phyloP scores from a whole-genome alignment of 2,329 filamentous ascomycete species.

The Penicillium sp. region DNA sequence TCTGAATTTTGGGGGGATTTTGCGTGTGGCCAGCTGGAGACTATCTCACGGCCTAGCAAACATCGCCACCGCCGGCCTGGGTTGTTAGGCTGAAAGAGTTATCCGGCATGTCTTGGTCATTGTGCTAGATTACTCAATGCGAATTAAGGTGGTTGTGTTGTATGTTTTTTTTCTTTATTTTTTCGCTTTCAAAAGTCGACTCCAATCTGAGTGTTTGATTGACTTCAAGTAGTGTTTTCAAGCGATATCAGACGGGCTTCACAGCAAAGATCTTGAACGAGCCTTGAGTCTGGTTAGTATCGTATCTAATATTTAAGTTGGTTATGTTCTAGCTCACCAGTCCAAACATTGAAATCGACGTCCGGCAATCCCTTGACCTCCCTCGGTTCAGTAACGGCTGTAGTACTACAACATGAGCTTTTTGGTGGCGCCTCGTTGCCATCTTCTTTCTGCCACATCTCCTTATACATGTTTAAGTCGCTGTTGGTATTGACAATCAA shows the following conservation, averaged over 20 bases:
- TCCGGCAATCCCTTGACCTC: slow-evolving; percentile 3
- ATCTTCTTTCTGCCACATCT: slow-evolving; percentile 10
- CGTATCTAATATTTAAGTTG: not conserved
- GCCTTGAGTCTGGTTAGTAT: not conserved
- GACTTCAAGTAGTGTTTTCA: not conserved
- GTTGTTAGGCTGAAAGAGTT: too few relatives aligned
- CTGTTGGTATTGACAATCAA: slow-evolving; percentile 15
- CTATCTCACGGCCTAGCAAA: too few relatives aligned
- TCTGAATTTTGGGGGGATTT: too few relatives aligned
- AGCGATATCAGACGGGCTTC: not conserved
- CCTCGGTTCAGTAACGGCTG: not conserved
- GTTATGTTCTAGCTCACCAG: slow-evolving; percentile 10
- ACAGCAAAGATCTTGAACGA: slow-evolving; percentile 18
- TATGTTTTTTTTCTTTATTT: too few relatives aligned
- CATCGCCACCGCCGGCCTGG: too few relatives aligned
- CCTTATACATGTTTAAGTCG: slow-evolving; percentile 19
- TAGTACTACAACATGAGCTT: slow-evolving; percentile 12
- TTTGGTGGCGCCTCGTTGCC: not conserved
- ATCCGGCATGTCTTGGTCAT: too few relatives aligned
- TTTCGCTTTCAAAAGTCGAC: too few relatives aligned
- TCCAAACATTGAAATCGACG: slow-evolving; percentile 17
- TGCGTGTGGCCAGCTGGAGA: too few relatives aligned
- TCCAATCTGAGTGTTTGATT: too few relatives aligned
- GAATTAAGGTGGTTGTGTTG: too few relatives aligned
- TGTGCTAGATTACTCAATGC: too few relatives aligned